Percentiles rank a stretch among this genome's conserved stretches.
phyloP scores from a whole-genome alignment of 257 asterid species.

The Dorcoceras hygrometricum region DNA sequence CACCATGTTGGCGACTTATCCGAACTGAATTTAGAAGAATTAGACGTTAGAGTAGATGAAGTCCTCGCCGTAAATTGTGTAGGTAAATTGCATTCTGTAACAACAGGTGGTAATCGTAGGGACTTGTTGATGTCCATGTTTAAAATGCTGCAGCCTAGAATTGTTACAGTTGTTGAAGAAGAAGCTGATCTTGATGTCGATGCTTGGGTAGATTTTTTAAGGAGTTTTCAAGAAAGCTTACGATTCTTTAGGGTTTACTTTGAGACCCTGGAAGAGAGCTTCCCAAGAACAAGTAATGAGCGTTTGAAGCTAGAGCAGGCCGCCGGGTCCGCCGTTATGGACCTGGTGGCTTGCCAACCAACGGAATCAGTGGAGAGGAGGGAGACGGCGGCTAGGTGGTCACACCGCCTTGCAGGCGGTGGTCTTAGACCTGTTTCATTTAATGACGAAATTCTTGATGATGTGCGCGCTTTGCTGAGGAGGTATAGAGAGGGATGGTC shows the following conservation, averaged over 20 bases:
- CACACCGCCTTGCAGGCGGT: slow-evolving; percentile 59
- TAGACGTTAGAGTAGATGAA: slow-evolving; percentile 68
- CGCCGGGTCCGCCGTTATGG: slow-evolving; percentile 82
- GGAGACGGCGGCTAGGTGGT: slow-evolving; percentile 83
- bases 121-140: slow-evolving; percentile 53
- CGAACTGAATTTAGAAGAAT: slow-evolving; percentile 44
- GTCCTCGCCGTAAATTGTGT: slow-evolving; percentile 75
- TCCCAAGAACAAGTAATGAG: slow-evolving; percentile 68
- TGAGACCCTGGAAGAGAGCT: slow-evolving; percentile 78
- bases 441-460: slow-evolving; percentile 92
- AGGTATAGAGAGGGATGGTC: slow-evolving; percentile 97
- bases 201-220: slow-evolving; percentile 59
- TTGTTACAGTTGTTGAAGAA: slow-evolving; percentile 77
- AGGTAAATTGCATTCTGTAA: slow-evolving; percentile 62
- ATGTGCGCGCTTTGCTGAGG: slow-evolving; percentile 79
- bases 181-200: slow-evolving; percentile 87
- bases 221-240: slow-evolving; percentile 70
- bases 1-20: slow-evolving; percentile 81
- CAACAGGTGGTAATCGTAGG: slow-evolving; percentile 43
- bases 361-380: slow-evolving; percentile 72
- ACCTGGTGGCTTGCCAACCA: slow-evolving; percentile 71
- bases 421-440: slow-evolving; percentile 50
- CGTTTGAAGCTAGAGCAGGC: slow-evolving; percentile 86
- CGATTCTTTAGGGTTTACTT: slow-evolving; percentile 94
- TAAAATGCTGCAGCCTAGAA: slow-evolving; percentile 58